Base-by-base conservation (phyloP, 257 asterid genomes). In the Verbascum thapsus region DNA sequence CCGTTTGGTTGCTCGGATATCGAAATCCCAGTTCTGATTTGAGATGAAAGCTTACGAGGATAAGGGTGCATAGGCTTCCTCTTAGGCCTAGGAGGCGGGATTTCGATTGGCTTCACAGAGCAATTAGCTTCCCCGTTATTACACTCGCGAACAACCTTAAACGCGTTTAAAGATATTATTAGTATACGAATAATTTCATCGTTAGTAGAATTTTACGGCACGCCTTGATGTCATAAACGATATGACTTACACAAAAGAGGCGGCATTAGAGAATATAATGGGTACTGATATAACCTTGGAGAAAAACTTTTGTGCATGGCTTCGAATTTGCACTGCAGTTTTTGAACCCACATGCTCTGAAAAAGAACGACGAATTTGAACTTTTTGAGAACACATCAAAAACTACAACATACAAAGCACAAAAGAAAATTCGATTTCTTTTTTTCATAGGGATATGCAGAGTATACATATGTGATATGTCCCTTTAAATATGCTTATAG, bases 31-130 rank as follows among this genome's bases (percentile, higher is more conserved):
- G 64, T 19, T 53, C 74, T 82, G 56, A 32, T 56, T 0, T 79
- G 76, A 62, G 80, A 72, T 42, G 41, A 79, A 34, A 80, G 63
- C 76, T 92, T 92, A 22, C 99, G 95, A 37, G 99, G 99, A 79
- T 92, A 92, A 8, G 99, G 99, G 71, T 89, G 96, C 84, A 83
- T 59, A 0, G 99, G 99, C 51, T 92, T 92, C 72, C 95, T 87
- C 77, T 92, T 92, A 0, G 99, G 99, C 53, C 99, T 84, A 30
- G 99, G 99, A 47, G 99, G 99, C 20, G 99, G 99, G 51, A 92
- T 89, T 61, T 89, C 99, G 43, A 87, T 80, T 10, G 90, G 77
- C 69, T 85, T 82, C 45, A 47, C 86, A 0, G 81, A 52, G 67
- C 43, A n/a, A n/a, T n/a, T 43, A 6, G 66, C 78, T 71, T 88